Evolutionary conservation across 352 stramenopile species (phyloP).

Genomic region (Globisporangium orthogonon): DNA sequence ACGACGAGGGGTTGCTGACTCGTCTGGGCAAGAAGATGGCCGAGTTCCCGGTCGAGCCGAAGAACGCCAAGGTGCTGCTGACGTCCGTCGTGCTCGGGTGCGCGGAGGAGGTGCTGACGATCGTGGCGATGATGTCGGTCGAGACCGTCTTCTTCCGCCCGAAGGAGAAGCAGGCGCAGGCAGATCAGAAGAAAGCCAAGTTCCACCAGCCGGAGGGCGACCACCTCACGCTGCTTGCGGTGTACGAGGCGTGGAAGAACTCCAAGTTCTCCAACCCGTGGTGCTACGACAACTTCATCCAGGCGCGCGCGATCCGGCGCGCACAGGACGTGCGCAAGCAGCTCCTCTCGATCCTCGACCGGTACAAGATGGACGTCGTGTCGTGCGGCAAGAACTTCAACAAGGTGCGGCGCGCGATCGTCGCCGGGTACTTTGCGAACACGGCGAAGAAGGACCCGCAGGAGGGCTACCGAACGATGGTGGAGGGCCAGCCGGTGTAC

Average conservation of each 20-base stretch:
- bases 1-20: conserved; percentile 93
- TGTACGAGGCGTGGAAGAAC: conserved; percentile 98
- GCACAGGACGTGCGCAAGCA: conserved; percentile 99
- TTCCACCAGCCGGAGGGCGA: conserved; percentile 99
- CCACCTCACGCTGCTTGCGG: conserved; percentile 96
- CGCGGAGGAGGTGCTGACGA: conserved; percentile 98
- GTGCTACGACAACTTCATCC: conserved; percentile 99
- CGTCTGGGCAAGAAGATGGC: conserved; percentile 98
- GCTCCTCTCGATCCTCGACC: conserved; percentile 97
- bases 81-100: conserved; percentile 97
- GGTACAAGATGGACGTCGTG: conserved; percentile 98
- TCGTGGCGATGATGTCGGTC: conserved; percentile 98
- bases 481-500: conserved; percentile 98
- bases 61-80: conserved; percentile 98
- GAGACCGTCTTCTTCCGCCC: conserved; percentile 98
- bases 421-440: conserved; percentile 98
- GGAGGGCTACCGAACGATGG: conserved; percentile 97
- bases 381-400: conserved; percentile 96
- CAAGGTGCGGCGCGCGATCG: conserved; percentile 96
- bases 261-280: conserved; percentile 98
- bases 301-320: conserved; percentile 94
- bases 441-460: conserved; percentile 99
- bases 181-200: conserved; percentile 99
- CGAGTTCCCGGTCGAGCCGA: conserved; percentile 98
- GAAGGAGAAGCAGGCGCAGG: conserved; percentile 97